Percentiles rank a stretch among this genome's conserved stretches.
phyloP scores from a whole-genome alignment of 345 rosid species.

The Dipteronia dyeriana region DNA sequence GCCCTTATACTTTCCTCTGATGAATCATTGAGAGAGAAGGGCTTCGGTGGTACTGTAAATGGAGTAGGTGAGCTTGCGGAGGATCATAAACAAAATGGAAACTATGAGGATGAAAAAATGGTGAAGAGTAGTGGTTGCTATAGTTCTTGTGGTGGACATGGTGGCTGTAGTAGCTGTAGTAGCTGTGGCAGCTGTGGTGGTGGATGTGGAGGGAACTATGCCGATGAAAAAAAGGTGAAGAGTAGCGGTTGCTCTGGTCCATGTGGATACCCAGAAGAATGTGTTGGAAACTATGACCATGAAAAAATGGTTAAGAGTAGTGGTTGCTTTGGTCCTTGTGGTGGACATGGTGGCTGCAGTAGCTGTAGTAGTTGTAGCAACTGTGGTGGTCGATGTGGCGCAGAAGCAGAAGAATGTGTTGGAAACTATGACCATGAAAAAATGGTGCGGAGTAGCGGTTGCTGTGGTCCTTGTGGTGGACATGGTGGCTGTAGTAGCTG shows the following conservation, averaged over 20 bases:
- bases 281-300: too few species aligned
- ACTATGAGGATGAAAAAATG: neutral
- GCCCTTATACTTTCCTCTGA: constrained; percentile 11
- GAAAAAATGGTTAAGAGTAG: too few species aligned
- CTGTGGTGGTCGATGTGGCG: too few species aligned
- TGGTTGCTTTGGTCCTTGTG: too few species aligned
- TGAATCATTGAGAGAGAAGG: neutral
- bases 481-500: constrained; percentile 15
- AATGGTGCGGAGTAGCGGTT: neutral
- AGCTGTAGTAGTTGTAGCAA: too few species aligned
- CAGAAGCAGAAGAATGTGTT: neutral
- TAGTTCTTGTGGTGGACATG: too few species aligned
- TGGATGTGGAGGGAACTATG: neutral
- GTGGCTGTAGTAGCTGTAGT: neutral
- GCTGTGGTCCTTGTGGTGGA: constrained; percentile 8
- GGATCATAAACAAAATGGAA: neutral
- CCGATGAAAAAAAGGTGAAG: too few species aligned
- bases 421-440: neutral
- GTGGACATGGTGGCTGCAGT: too few species aligned
- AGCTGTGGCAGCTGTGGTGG: too few species aligned
- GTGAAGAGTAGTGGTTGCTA: neutral
- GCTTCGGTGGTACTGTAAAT: neutral
- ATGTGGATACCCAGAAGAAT: too few species aligned
- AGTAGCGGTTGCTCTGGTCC: too few species aligned
- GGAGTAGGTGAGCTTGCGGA: neutral